Evolutionary conservation across 768 basidiomycete genomes (phyloP).

Genomic region (Mycena sanguinolenta): DNA sequence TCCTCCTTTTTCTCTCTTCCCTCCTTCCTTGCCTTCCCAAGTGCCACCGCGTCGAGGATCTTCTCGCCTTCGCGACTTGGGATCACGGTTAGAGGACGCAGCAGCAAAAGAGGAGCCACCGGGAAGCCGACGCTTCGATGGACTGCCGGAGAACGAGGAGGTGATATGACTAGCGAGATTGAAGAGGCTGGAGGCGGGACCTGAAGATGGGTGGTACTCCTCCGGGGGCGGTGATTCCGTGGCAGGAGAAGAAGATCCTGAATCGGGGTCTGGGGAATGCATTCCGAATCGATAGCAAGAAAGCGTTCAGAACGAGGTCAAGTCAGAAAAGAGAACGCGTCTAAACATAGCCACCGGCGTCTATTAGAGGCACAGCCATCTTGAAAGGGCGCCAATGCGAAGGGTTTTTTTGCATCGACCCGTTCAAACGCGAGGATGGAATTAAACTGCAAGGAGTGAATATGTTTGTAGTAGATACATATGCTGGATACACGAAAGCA

Average conservation of each 20-base stretch:
- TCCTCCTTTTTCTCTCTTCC: conserved; percentile 71
- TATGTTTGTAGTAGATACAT: conserved; percentile 27
- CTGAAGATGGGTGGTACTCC: conserved; percentile 45
- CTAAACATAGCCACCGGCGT: neutral
- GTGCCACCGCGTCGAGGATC: conserved; percentile 50
- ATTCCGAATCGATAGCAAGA: conserved; percentile 10
- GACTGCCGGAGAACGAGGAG: conserved; percentile 47
- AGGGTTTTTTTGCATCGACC: neutral
- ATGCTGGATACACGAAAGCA: conserved; percentile 33
- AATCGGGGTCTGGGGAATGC: conserved; percentile 54
- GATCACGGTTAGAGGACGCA: conserved; percentile 59
- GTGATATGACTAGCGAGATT: conserved; percentile 53
- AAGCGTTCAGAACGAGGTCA: neutral
- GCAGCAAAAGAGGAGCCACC: conserved; percentile 58
- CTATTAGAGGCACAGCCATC: neutral
- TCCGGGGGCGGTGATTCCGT: conserved; percentile 60
- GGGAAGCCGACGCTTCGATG: conserved; percentile 68
- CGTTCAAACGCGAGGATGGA: neutral
- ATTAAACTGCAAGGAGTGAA: neutral
- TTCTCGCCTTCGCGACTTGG: conserved; percentile 64
- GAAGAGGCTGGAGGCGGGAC: conserved; percentile 38
- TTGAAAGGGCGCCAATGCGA: too few relatives aligned
- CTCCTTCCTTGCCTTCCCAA: conserved; percentile 51
- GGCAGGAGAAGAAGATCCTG: conserved; percentile 58
- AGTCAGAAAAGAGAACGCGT: neutral